Percentiles rank a stretch among this genome's conserved stretches.
These are phyloP conservation scores for Elsinoe batatas DNA, from an alignment of 2,329 filamentous ascomycete species.

Conservation along the genomic window DNA sequence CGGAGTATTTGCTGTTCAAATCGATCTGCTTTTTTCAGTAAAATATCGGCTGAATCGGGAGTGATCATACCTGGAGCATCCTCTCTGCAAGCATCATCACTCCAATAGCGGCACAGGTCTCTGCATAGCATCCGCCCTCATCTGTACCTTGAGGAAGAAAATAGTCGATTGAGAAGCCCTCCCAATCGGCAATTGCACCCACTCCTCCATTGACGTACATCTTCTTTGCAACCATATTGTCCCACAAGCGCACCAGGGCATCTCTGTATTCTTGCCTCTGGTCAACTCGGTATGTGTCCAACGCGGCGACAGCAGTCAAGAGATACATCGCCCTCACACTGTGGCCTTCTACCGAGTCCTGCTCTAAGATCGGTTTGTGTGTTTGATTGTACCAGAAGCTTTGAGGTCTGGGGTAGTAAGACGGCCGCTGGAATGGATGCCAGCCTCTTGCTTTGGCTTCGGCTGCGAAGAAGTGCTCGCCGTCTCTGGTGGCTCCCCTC, in stretches of 20 bases:
- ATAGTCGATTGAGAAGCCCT: constrained; percentile 51
- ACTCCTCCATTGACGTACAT: constrained; percentile 56
- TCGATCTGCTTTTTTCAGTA: constrained; percentile 34
- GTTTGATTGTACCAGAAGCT: constrained; percentile 47
- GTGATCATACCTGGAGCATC: constrained; percentile 37
- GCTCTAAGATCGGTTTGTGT: constrained; percentile 45
- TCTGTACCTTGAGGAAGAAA: constrained; percentile 50
- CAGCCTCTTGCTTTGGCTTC: constrained; percentile 45
- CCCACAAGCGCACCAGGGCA: constrained; percentile 44
- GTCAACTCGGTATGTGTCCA: constrained; percentile 33
- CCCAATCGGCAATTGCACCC: constrained; percentile 48
- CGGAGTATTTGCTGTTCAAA: constrained; percentile 44
- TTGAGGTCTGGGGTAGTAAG: constrained; percentile 36
- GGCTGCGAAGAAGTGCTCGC: constrained; percentile 45
- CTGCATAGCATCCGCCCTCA: constrained; percentile 53
- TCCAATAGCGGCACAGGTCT: constrained; percentile 52
- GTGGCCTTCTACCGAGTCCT: constrained; percentile 48
- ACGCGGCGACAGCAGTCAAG: constrained; percentile 48
- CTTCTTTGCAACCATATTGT: constrained; percentile 51
- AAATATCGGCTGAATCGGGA: too few species aligned
- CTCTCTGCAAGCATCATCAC: constrained; percentile 52
- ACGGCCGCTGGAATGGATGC: constrained; percentile 36
- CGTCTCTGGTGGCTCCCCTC: constrained; percentile 43
- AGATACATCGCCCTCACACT: constrained; percentile 53
- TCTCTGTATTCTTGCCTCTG: constrained; percentile 21